Conservation (phyloP, 2,329 filamentous ascomycete genomes). For the Ophiocordyceps polyrhachis-furcata region DNA sequence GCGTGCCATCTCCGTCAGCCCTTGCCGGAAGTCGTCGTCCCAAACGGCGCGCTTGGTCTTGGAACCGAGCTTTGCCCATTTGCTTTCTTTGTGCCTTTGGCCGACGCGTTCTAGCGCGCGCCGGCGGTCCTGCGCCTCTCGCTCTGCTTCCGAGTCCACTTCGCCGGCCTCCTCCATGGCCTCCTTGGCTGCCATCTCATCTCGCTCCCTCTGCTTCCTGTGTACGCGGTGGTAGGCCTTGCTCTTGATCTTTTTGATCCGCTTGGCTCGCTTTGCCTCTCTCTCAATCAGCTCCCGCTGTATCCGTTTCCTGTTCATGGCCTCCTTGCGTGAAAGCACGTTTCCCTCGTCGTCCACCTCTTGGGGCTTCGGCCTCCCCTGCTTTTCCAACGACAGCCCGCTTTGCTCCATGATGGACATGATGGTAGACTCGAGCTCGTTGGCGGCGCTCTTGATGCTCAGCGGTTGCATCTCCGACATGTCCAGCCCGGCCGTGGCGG, state of each 20-base stretch:
- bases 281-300: conserved; percentile 73
- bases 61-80: conserved; percentile 76
- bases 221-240: conserved; percentile 89
- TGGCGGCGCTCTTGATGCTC: conserved; percentile 44
- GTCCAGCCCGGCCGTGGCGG: conserved; percentile 38
- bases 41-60: conserved; percentile 63
- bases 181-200: conserved; percentile 32
- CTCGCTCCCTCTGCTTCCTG: conserved; percentile 47
- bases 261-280: conserved; percentile 72
- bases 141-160: conserved; percentile 46
- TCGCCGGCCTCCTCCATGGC: conserved; percentile 37
- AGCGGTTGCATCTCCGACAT: conserved; percentile 47
- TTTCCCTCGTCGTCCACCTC: conserved; percentile 53
- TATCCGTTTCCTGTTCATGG: conserved; percentile 56
- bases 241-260: conserved; percentile 98
- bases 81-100: conserved; percentile 69
- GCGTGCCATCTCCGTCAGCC: conserved; percentile 63
- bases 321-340: conserved; percentile 50
- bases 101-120: conserved; percentile 75
- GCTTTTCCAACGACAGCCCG: conserved; percentile 41
- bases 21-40: conserved; percentile 71
- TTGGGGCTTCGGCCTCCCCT: conserved; percentile 31
- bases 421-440: conserved; percentile 71
- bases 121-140: conserved; percentile 48
- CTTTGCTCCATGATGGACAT: conserved; percentile 80